Percentiles rank a stretch among this genome's conserved stretches.
These are phyloP conservation scores for Fibroporia radiculosa DNA, from an alignment of 768 basidiomycete species.

Conservation along the genomic window DNA sequence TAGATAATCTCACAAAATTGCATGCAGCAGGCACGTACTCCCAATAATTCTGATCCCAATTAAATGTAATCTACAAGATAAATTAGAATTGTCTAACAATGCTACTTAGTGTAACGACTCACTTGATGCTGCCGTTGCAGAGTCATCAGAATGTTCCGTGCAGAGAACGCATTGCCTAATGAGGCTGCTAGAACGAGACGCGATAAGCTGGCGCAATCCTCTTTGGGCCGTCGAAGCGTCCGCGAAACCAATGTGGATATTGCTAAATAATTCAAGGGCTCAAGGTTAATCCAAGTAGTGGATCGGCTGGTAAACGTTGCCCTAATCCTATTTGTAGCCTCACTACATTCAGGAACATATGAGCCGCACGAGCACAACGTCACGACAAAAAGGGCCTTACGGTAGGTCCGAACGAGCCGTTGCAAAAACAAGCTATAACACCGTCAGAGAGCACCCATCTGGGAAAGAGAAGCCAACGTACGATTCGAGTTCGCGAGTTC, in stretches of 20 bases:
- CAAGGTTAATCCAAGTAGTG: conserved; percentile 60
- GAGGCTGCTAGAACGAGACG: conserved; percentile 50
- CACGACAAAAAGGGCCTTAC: conserved; percentile 29
- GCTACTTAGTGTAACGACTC: conserved; percentile 15
- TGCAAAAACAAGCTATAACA: conserved; percentile 50
- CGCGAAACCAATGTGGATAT: conserved; percentile 54
- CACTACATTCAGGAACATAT: conserved; percentile 24
- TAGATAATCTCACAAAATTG: background rate
- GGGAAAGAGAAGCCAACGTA: conserved; percentile 18
- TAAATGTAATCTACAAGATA: conserved; percentile 46
- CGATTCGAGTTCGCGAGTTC: conserved; percentile 61
- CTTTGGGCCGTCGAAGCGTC: conserved; percentile 51
- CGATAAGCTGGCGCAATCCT: conserved; percentile 47
- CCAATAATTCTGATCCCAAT: conserved; percentile 62
- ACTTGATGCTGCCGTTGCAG: conserved; percentile 59
- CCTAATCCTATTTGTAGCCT: conserved; percentile 41
- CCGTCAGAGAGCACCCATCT: conserved; percentile 5
- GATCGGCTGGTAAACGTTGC: conserved; percentile 51
- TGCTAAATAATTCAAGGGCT: conserved; percentile 50
- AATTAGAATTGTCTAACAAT: conserved; percentile 1
- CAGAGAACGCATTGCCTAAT: conserved; percentile 65
- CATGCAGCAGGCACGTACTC: conserved; percentile 35
- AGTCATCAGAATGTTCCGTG: conserved; percentile 53
- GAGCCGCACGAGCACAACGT: background rate
- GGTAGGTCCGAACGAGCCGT: conserved; percentile 50